phyloP scores from a whole-genome alignment of 2,329 filamentous ascomycete genomes.

The Diaporthe vexans region DNA sequence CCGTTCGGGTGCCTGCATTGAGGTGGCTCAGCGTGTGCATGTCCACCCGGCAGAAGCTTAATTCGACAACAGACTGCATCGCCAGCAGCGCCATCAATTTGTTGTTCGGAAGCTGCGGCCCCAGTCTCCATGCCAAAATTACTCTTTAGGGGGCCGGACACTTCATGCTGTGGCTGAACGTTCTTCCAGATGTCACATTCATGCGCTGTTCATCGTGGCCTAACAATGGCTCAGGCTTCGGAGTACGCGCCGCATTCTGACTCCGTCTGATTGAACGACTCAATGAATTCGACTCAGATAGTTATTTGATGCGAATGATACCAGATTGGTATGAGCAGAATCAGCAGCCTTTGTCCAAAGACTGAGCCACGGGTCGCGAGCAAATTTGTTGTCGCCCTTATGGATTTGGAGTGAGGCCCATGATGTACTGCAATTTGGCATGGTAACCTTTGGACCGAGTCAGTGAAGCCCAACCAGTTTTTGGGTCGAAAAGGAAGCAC shows the following conservation, averaged over 20 bases:
- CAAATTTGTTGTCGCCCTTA: background rate
- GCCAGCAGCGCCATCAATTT: background rate
- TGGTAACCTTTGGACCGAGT: background rate
- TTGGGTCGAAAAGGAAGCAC: background rate
- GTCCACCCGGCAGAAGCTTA: constrained; percentile 3
- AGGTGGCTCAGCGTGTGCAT: background rate
- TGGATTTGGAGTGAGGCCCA: constrained; percentile 1
- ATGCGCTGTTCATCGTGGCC: background rate
- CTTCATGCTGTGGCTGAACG: background rate
- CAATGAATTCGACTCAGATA: background rate
- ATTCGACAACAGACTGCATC: background rate
- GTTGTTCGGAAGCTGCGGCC: background rate
- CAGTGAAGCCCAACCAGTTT: background rate
- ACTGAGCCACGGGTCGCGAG: background rate
- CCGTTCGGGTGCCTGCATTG: background rate
- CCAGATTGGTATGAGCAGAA: background rate
- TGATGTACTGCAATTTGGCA: background rate
- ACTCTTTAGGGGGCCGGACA: background rate
- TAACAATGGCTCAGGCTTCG: background rate
- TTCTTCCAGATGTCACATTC: background rate
- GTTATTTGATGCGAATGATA: background rate
- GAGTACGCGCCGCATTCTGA: background rate
- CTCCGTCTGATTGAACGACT: background rate
- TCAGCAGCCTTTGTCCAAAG: no score
- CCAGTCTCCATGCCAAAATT: background rate